These are phyloP conservation scores for Microcyclospora tardicrescens DNA, from an alignment of 2,329 filamentous ascomycete genomes.

Conservation along the genomic window DNA sequence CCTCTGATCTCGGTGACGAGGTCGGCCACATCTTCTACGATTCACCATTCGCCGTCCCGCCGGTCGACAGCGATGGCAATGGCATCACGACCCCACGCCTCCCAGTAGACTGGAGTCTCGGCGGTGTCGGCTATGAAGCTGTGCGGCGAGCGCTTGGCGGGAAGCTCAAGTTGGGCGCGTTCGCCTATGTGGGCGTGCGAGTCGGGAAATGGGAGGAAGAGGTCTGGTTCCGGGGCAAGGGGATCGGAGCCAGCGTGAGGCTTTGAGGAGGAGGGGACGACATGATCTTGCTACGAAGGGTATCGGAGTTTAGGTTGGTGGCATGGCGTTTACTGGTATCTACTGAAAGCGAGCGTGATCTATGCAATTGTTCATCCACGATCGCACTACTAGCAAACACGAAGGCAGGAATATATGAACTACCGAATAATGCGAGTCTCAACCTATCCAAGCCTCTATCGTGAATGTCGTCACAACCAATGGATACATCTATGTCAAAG, in stretches of 20 bases:
- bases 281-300: too few species aligned
- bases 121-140: constrained; percentile 70
- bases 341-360: too few species aligned
- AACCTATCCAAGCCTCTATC: too few species aligned
- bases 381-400: too few species aligned
- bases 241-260: constrained; percentile 36
- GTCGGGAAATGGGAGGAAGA: constrained; percentile 67
- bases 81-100: constrained; percentile 58
- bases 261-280: constrained; percentile 17
- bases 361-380: too few species aligned
- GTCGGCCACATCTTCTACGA: constrained; percentile 68
- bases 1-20: constrained; percentile 54
- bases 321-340: too few species aligned
- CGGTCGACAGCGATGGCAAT: constrained; percentile 36
- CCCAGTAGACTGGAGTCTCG: constrained; percentile 68
- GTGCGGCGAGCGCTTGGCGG: constrained; percentile 71
- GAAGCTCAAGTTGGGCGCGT: constrained; percentile 61
- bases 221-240: constrained; percentile 46
- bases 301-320: too few species aligned
- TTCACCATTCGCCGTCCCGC: constrained; percentile 61
- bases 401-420: too few species aligned
- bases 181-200: constrained; percentile 60
- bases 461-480: too few species aligned
- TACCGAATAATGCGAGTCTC: too few species aligned
- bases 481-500: too few species aligned